Conservation (phyloP, 129 eudicot genomes). For the Rutidosis leptorrhynchoides region DNA sequence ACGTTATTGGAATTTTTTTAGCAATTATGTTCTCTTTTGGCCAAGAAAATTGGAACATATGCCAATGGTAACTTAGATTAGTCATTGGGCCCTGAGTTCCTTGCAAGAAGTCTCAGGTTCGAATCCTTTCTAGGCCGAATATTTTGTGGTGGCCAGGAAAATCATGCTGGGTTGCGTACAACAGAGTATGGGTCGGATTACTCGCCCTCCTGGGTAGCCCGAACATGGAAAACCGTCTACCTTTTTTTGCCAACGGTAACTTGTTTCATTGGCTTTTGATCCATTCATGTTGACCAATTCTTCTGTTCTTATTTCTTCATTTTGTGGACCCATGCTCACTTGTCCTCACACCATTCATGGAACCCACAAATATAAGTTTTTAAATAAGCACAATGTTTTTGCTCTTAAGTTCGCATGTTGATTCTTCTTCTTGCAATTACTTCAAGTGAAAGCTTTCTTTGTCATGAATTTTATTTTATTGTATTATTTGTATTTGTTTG, state of each 20-base stretch:
- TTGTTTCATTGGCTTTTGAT: too few species aligned
- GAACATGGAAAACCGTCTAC: too few species aligned
- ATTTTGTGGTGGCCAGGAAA: too few species aligned
- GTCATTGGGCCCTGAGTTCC: too few species aligned
- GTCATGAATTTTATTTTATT: not conserved
- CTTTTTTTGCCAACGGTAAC: too few species aligned
- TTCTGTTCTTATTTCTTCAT: not conserved
- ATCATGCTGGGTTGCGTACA: too few species aligned
- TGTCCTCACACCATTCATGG: not conserved
- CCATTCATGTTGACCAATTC: not conserved
- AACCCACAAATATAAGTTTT: not conserved
- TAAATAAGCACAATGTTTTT: not conserved
- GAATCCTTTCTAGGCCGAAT: too few species aligned
- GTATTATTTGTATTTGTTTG: constrained; percentile 9
- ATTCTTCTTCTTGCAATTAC: not conserved
- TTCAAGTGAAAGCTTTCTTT: not conserved
- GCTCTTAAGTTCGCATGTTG: not conserved
- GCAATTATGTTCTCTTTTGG: not conserved
- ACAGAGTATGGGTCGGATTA: too few species aligned
- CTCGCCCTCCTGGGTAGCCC: too few species aligned
- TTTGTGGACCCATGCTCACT: constrained; percentile 5
- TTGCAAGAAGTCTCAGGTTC: too few species aligned
- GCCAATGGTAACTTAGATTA: too few species aligned
- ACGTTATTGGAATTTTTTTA: not conserved
- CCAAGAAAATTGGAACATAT: not conserved